A percentile compares a stretch with the other conserved stretches of the same genome.
These are phyloP conservation scores for Phalaenopsis aphrodite DNA, from an alignment of 106 monocot species.

Conservation along the genomic window DNA sequence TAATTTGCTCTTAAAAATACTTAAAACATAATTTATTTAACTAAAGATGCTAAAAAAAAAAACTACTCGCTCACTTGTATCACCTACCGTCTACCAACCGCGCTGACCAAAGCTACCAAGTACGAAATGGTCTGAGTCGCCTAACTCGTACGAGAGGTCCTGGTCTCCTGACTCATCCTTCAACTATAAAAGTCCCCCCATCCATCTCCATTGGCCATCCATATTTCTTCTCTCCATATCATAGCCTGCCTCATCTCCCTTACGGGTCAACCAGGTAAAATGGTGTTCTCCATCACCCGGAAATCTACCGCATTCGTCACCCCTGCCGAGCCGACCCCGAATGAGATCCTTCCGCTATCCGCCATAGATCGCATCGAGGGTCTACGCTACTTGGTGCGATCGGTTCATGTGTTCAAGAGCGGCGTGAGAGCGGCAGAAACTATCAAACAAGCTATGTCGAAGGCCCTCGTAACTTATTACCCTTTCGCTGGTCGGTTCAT, in stretches of 20 bases:
- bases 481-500: slow-evolving; percentile 37
- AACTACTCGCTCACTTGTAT: too few relatives aligned
- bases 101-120: too few relatives aligned
- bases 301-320: background rate
- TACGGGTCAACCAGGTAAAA: background rate
- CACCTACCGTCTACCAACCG: too few relatives aligned
- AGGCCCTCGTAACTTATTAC: slow-evolving; percentile 38
- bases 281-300: slow-evolving; percentile 10
- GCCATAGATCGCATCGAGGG: slow-evolving; percentile 30
- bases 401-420: slow-evolving; percentile 36
- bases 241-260: background rate
- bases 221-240: too few relatives aligned
- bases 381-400: slow-evolving; percentile 26
- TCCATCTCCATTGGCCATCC: too few relatives aligned
- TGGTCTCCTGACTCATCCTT: too few relatives aligned
- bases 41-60: too few relatives aligned
- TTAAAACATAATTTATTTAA: too few relatives aligned
- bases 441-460: slow-evolving; percentile 23
- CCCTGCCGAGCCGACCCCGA: slow-evolving; percentile 16
- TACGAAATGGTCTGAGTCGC: too few relatives aligned
- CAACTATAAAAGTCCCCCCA: too few relatives aligned
- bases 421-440: slow-evolving; percentile 12
- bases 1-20: too few relatives aligned
- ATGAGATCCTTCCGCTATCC: slow-evolving; percentile 15
- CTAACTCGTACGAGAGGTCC: too few relatives aligned